Evolutionary conservation across 2,329 filamentous ascomycete species (phyloP).

Genomic region (Diplodia corticola): DNA sequence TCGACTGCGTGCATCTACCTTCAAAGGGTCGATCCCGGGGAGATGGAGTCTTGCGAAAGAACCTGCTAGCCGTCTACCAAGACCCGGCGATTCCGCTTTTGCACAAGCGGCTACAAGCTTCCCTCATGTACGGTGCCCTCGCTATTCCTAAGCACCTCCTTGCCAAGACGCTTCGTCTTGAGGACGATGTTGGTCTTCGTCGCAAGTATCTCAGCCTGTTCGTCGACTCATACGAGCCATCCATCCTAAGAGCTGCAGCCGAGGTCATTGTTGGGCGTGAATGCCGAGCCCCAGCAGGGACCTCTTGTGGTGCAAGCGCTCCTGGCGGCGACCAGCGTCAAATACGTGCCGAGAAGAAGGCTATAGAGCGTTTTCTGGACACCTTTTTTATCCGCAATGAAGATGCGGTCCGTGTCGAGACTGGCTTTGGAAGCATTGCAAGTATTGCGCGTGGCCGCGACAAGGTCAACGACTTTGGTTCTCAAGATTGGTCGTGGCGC

Average conservation of each 20-base stretch:
- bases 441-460: slow-evolving; percentile 39
- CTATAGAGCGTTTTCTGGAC: slow-evolving; percentile 56
- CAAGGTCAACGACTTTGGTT: slow-evolving; percentile 42
- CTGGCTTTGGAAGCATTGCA: slow-evolving; percentile 41
- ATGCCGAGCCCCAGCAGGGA: slow-evolving; percentile 40
- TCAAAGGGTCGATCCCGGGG: slow-evolving; percentile 25
- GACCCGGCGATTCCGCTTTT: slow-evolving; percentile 51
- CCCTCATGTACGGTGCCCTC: slow-evolving; percentile 58
- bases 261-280: slow-evolving; percentile 62
- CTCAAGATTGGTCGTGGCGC: slow-evolving; percentile 52
- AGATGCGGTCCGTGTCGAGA: slow-evolving; percentile 49
- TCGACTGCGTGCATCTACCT: slow-evolving; percentile 40
- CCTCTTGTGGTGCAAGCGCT: slow-evolving; percentile 38
- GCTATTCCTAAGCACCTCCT: slow-evolving; percentile 56
- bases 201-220: slow-evolving; percentile 60
- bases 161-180: slow-evolving; percentile 48
- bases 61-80: slow-evolving; percentile 57
- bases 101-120: slow-evolving; percentile 60
- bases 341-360: slow-evolving; percentile 42
- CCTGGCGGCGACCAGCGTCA: slow-evolving; percentile 39
- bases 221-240: slow-evolving; percentile 58
- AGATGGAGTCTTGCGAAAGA: slow-evolving; percentile 44
- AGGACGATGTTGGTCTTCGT: slow-evolving; percentile 59
- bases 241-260: slow-evolving; percentile 52
- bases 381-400: slow-evolving; percentile 60